Evolutionary conservation across 1,284 basidiomycete genomes (phyloP), one percentile per base, ranked within the genome.

Genomic region (Puccinia polysora): DNA sequence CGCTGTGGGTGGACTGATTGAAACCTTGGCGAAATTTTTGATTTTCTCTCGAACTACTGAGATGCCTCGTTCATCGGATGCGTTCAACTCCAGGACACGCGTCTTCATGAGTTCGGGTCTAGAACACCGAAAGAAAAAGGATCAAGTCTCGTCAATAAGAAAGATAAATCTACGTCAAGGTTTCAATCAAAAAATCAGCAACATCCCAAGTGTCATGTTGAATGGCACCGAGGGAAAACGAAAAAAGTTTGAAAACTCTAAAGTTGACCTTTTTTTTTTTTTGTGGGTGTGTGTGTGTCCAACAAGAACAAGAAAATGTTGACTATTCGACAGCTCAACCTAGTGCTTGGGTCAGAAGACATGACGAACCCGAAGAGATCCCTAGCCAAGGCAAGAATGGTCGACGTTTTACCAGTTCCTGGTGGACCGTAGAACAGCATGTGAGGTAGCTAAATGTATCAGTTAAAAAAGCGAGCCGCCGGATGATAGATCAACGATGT

Each of bases 341-440:
- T n/a, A n/a, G n/a, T n/a, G n/a, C n/a, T n/a, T n/a, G n/a, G n/a
- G n/a, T 75, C 28, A 60, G 75, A 55, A 3, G 25, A 23, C 12
- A 68, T 36, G n/a, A 76, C 85, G 74, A 74, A 91, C 90, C 96
- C 96, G 79, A 95, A 99, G 18, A 99, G 85, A 80, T 98, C 93
- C 60, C 94, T 84, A 52, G 96, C 84, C 47, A 99, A 83, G 14
- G 96, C 96, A 15, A 99, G 86, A 76, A 99, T 98, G 0, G 96
- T 97, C 45, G 92, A 96, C 15, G 96, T 99, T 81, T 99, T 99
- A 60, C 96, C 96, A 6, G 96, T 98, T 34, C 96, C 96, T 8
- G 96, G 96, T 20, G 96, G 96, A 0, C 96, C 96, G 77, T 99
- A 99, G 83, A 99, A 98, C 63, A 99, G 84, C 95, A 98, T 98